Evolutionary conservation across 768 basidiomycete genomes (phyloP), one percentile per base, ranked within the genome.

Genomic region (Galerina sulciceps): DNA sequence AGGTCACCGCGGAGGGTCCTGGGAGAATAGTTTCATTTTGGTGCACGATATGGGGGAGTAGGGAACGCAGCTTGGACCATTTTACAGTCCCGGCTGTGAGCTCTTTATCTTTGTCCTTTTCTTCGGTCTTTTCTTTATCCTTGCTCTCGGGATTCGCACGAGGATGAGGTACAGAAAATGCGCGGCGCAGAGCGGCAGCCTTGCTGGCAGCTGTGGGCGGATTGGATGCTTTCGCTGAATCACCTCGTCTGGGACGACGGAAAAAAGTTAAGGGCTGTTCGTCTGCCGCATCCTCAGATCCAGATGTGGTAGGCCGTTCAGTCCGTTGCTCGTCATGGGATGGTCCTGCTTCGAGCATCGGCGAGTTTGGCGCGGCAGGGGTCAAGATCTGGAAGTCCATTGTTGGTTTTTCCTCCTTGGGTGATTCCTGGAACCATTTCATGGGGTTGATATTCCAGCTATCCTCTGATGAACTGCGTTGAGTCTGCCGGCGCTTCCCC

Each of bases 31-130:
- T 62, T 15, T 69, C 71, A 44, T 71, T 72, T 43, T 69, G 76
- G 42, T 70, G 76, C 65, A 66, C 76, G 50, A 89, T 73, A 26
- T 81, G 77, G 13, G 91, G 88, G 13, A 93, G 66, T 35, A 92
- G 73, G 10, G 88, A 84, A 35, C 87, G 87, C 26, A 93, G 70
- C 49, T 83, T 82, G 40, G 77, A 74, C 91, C 91, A 93, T 60
- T 78, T 85, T 3, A 75, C 78, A 35, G 68, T 66, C 14, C 70
- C 69, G 18, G 45, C 34, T 18, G 58, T 57, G 17, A 50, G 41
- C 22, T 51, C 57, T 48, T 55, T 53, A 15, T 62, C 58, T 38
- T 60, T 55, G 10, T 52, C 14, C 18, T 59, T 50, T 38, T 62
- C 60, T 38, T 60, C 58, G 6, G 58, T 18, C 18, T 59, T 50